Conservation (phyloP, 2,329 filamentous ascomycete species). For the Aureobasidium pullulans region DNA sequence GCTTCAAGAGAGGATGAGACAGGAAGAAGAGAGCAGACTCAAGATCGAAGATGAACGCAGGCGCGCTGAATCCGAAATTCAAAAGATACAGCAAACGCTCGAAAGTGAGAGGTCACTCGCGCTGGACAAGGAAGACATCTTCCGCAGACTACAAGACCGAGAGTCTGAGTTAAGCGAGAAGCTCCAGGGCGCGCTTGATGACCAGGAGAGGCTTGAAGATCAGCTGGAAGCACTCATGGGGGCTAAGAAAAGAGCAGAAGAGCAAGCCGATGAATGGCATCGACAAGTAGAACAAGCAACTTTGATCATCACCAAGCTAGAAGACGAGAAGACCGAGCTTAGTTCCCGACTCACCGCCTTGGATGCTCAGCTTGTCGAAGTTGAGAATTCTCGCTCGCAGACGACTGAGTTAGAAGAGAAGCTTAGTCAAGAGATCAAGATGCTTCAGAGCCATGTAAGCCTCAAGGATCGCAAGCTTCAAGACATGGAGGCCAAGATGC, state of each 20-base stretch:
- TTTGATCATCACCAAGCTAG: conserved; percentile 73
- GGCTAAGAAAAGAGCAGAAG: conserved; percentile 81
- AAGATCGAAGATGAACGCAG: conserved; percentile 86
- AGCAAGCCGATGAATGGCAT: conserved; percentile 71
- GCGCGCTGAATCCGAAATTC: conserved; percentile 77
- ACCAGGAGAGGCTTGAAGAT: conserved; percentile 89
- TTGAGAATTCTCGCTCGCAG: conserved; percentile 63
- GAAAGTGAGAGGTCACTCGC: conserved; percentile 95
- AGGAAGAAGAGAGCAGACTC: conserved; percentile 66
- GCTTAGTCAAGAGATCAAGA: conserved; percentile 75
- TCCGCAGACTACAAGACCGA: conserved; percentile 87
- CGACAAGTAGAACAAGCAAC: conserved; percentile 87
- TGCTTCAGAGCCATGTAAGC: conserved; percentile 82
- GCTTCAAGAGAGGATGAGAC: conserved; percentile 74
- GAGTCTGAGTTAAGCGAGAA: conserved; percentile 91
- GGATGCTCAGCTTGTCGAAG: conserved; percentile 61
- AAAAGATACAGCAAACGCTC: conserved; percentile 84
- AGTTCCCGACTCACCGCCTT: conserved; percentile 60
- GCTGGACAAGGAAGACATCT: conserved; percentile 97
- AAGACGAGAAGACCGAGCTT: conserved; percentile 76
- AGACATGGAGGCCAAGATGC: conserved; percentile 75
- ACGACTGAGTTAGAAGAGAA: conserved; percentile 68
- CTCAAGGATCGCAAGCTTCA: conserved; percentile 85
- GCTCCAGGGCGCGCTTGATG: conserved; percentile 80
- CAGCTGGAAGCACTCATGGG: conserved; percentile 83